Base-by-base conservation (phyloP, 768 basidiomycete genomes). In the Leccinellum luteum region DNA sequence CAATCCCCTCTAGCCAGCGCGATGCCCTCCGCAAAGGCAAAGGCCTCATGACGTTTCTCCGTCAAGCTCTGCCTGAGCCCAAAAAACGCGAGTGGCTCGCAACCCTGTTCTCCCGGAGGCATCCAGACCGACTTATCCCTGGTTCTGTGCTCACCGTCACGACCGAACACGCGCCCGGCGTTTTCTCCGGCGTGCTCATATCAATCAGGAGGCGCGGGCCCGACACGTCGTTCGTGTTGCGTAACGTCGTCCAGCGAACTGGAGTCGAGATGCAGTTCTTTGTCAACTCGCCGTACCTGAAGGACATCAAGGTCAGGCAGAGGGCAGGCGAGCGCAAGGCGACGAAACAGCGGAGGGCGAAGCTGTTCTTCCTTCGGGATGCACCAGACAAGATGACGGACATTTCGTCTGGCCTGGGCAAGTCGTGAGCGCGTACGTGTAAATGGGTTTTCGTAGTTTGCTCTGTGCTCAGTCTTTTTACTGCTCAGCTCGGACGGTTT, bases 181-280 rank as follows among this genome's bases (percentile, higher is more conserved):
- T 81, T 13, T 98, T 98, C 74, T 90, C 93, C 6, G 96, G 96
- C 34, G 89, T 98, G 47, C 79, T 98, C 56, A 81, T 97, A 65
- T 83, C 85, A 30, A 82, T 95, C 62, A 84, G 92, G 52, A 82
- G 92, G 65, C 83, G 89, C 38, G 95, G 94, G 1, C 80, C 85
- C 28, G 92, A 93, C 74, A 94, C 92, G 27, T 89, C 86, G n/a
- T 90, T 98, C 68, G 79, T 86, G 53, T 75, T 98, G 52, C 83
- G 96, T 61, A 98, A 98, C 74, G 84, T 97, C 62, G 82, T 98
- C 52, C 89, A 92, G 65, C 82, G 93, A 61, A 92, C 89, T 13
- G 95, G 94, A 13, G 89, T 97, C 38, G 96, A 98, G 79, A 88
- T 92, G 88, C 89, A 88, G 67, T 90, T 92, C 76, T 94, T 88